Evolutionary conservation across 768 basidiomycete genomes (phyloP), one percentile per base, ranked within the genome.

Genomic region (Boletus rufocinnamomeus): DNA sequence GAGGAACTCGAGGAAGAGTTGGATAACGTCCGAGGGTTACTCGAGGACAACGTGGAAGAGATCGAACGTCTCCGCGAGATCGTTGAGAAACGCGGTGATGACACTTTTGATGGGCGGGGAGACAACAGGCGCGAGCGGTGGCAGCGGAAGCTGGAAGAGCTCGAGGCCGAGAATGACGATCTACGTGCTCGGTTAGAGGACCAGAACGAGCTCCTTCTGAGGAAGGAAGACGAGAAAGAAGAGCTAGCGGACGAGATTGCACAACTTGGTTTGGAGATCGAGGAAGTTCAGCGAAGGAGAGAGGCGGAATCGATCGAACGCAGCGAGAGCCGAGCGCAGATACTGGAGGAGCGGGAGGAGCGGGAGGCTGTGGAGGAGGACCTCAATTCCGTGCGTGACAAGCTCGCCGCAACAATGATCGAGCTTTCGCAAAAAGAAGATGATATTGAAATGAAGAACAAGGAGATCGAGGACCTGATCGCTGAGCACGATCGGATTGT

Each of bases 391-490:
- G 71, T 88, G 37, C 78, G 85, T 49, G 92, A 94, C 74, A 86
- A 84, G 70, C 78, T 92, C 10, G 91, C 92, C 1, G 91, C 89
- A 1, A 82, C 85, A 2, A 80, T 86, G 69, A 93, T 94, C 61
- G 91, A 93, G 72, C 75, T 93, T 28, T 88, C 92, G 72, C 87
- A 91, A 72, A 89, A 85, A 72, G 91, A 95, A 66, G 90, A 95
- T 60, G 95, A 96, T 32, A 72, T 94, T 23, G 92, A 94, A 52
- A 76, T 86, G 70, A 89, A 89, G 76, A 82, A 82, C 56, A 77
- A 81, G 58, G 91, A 93, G 70, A 84, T 95, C 46, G 86, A 89
- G 4, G 90, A 95, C 49, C 71, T 96, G 46, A 80, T 93, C 6
- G 76, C 75, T 7, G 89, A 93, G 67, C 89, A 92, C 67, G 80